These are phyloP conservation scores for Saxophila tyrrhenica DNA, from an alignment of 495 filamentous ascomycete genomes.

Conservation along the genomic window DNA sequence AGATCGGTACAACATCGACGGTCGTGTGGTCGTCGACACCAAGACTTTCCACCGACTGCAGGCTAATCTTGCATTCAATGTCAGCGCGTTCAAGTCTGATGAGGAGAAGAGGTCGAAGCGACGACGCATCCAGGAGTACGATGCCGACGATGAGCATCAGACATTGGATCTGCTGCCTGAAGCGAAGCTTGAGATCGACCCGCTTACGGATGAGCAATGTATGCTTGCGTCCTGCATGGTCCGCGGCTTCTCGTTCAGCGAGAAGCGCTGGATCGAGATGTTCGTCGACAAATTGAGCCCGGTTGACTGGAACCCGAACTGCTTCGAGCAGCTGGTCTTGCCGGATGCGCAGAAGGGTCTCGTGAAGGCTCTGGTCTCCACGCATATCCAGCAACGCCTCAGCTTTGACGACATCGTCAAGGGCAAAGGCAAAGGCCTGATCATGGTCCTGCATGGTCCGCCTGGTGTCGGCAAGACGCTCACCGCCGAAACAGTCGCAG, in stretches of 20 bases:
- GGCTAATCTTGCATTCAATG: constrained; percentile 1
- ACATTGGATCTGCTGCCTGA: constrained; percentile 2
- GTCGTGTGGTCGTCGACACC: constrained; percentile 12
- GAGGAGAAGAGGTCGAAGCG: neutral
- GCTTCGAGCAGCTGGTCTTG: constrained; percentile 17
- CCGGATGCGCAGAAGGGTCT: constrained; percentile 12
- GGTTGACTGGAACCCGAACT: constrained; percentile 11
- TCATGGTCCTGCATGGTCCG: constrained; percentile 15
- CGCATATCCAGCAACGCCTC: constrained; percentile 5
- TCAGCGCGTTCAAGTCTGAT: constrained; percentile 4
- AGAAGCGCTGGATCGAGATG: constrained; percentile 15
- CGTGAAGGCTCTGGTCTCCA: constrained; percentile 14
- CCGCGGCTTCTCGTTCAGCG: constrained; percentile 17
- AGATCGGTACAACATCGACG: constrained; percentile 4
- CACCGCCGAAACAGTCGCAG: constrained; percentile 19
- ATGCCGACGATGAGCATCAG: neutral
- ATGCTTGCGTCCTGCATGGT: constrained; percentile 13
- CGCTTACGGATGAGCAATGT: constrained; percentile 13
- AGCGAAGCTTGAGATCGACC: neutral
- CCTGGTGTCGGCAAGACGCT: constrained; percentile 20
- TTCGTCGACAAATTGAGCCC: constrained; percentile 11
- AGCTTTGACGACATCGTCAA: constrained; percentile 16
- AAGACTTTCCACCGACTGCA: constrained; percentile 17
- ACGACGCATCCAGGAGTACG: neutral
- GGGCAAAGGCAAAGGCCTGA: constrained; percentile 20